Evolutionary conservation across 75 land plant genomes (phyloP).

Genomic region (Ceratopteris richardii): DNA sequence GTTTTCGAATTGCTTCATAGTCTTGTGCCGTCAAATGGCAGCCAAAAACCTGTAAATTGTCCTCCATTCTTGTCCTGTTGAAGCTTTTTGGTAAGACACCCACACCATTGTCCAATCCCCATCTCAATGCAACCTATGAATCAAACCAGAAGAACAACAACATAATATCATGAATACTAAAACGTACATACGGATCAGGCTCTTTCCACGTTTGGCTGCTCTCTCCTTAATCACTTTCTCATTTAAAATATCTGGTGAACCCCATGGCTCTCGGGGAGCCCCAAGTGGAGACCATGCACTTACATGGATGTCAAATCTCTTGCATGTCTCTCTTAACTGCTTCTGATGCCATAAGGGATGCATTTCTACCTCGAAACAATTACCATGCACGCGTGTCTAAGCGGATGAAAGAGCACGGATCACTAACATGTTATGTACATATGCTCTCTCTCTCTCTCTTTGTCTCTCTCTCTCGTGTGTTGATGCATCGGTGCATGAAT

Average conservation of each 20-base stretch:
- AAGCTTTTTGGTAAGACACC: slow-evolving; percentile 29
- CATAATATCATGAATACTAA: no score
- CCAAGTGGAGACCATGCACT: slow-evolving; percentile 55
- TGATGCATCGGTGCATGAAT: no score
- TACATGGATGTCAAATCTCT: slow-evolving; percentile 21
- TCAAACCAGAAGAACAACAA: no score
- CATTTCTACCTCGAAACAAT: slow-evolving; percentile 47
- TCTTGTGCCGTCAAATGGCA: slow-evolving; percentile 28
- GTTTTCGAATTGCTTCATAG: slow-evolving; percentile 8
- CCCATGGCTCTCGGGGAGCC: slow-evolving; percentile 23
- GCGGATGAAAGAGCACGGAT: no score
- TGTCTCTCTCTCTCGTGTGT: no score
- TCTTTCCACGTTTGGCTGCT: slow-evolving; percentile 32
- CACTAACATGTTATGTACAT: no score
- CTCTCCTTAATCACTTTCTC: slow-evolving; percentile 30
- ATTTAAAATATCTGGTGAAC: slow-evolving; percentile 12
- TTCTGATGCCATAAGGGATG: slow-evolving; percentile 57
- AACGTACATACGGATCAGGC: slow-evolving; percentile 37
- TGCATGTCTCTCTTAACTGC: slow-evolving; percentile 36
- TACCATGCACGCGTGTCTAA: no score
- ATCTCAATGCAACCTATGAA: slow-evolving; percentile 25
- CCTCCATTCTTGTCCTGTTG: slow-evolving; percentile 23
- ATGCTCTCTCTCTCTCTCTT: no score
- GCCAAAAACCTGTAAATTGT: slow-evolving; percentile 32
- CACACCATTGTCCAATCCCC: slow-evolving; percentile 22